These are phyloP conservation scores for Claviceps cyperi DNA, from an alignment of 2,329 filamentous ascomycete species.

Conservation along the genomic window DNA sequence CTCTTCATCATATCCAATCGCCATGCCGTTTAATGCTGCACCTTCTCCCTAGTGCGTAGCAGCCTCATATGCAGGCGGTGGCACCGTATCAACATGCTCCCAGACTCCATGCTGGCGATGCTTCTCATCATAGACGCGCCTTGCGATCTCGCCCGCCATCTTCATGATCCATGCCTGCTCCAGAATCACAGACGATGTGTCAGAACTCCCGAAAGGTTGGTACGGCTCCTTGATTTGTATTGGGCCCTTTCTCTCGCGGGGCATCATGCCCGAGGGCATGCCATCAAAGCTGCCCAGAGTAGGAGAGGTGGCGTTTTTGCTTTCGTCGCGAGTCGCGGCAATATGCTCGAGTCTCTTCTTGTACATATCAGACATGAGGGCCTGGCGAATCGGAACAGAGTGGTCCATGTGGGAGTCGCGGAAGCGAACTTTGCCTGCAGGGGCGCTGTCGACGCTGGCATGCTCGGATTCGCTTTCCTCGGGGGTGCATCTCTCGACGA, in stretches of 20 bases:
- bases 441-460: conserved; percentile 12
- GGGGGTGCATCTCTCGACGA: conserved; percentile 39
- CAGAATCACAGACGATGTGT: conserved; percentile 46
- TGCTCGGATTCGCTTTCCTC: conserved; percentile 43
- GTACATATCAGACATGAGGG: conserved; percentile 13
- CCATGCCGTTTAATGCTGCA: too few species aligned
- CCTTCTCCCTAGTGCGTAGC: conserved; percentile 11
- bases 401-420: conserved; percentile 10
- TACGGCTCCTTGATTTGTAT: conserved; percentile 14
- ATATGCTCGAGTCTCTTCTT: conserved; percentile 12
- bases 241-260: conserved; percentile 16
- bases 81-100: conserved; percentile 40
- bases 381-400: conserved; percentile 8
- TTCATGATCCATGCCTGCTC: conserved; percentile 83
- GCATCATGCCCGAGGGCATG: conserved; percentile 11
- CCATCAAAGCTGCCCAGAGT: neutral
- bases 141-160: conserved; percentile 84
- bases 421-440: conserved; percentile 29
- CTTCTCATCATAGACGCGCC: conserved; percentile 80
- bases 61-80: conserved; percentile 49
- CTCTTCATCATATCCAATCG: too few species aligned
- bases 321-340: conserved; percentile 9
- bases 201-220: conserved; percentile 22
- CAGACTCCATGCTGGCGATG: conserved; percentile 23
- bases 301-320: conserved; percentile 8